Base-by-base conservation (phyloP, 106 monocot genomes). In the Apostasia ramifera region DNA sequence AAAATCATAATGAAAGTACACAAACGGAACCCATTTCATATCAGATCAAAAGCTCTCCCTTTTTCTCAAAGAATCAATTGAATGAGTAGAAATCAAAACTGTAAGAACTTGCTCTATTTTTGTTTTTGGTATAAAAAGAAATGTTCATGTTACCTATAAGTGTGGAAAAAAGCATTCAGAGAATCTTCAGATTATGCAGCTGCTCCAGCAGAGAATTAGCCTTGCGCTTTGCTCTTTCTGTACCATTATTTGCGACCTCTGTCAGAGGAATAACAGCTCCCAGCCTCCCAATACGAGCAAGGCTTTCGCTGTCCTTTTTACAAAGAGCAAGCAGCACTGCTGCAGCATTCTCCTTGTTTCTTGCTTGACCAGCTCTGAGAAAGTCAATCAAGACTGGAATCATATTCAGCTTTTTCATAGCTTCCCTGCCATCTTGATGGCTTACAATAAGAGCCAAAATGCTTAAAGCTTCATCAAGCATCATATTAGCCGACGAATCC, bases 251-350 rank as follows among this genome's bases (percentile, higher is more conserved):
- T 13, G 44, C 43, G 3, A 63, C 3, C 63, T 63, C 63, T 47
- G n/a, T 13, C 10, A 63, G 15, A 13, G 63, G 63, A 63, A 44
- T 44, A 44, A 63, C 44, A 12, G 46, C 63, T 26, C 45, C 63
- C 43, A 63, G 44, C 63, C 15, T 47, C n/a, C 63, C 63, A 41
- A 92, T 68, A 58, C 57, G 81, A 6, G 85, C 85, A 52, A 88
- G 82, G 73, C 81, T 85, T 47, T 88, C 85, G 15, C 46, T 47
- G 66, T 92, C 81, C 14, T 47, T 15, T 7, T 44, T 11, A 44
- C 63, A 63, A 15, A 63, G 41, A 4, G n/a, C n/a, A n/a, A 63
- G 45, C n/a, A 63, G 45, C 8, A 63, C 8, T 4, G 44, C 44
- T 3, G 13, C 63, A 1, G 63, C 63, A 63, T 63, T 63, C 63